phyloP scores from a whole-genome alignment of 176 grass and related monocot species.

The Zoysia japonica region DNA sequence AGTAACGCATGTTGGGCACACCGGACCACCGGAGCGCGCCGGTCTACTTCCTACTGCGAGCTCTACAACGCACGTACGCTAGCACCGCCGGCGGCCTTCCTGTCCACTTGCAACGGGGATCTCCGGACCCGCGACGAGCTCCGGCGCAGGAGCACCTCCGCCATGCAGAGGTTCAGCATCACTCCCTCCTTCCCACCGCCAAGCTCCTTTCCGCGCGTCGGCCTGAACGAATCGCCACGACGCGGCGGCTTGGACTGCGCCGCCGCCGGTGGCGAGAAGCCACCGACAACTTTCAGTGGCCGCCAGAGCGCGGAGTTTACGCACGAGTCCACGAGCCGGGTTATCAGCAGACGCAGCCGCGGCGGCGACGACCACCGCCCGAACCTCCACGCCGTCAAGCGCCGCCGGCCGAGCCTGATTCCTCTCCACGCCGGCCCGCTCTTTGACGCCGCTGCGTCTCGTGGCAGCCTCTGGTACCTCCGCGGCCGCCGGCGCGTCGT shows the following conservation, averaged over 20 bases:
- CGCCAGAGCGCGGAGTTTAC: constrained; percentile 27
- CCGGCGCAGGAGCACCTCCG: constrained; percentile 32
- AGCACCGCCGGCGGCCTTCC: not conserved
- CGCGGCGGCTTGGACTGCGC: not conserved
- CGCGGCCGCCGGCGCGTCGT: not conserved
- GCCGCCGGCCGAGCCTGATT: constrained; percentile 33
- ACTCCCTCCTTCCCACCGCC: constrained; percentile 40
- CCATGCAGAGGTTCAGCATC: constrained; percentile 45
- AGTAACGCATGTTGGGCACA: too few relatives aligned
- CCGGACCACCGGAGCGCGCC: too few relatives aligned
- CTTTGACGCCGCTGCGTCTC: not conserved
- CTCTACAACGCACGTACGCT: not conserved
- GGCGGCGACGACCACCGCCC: constrained; percentile 10
- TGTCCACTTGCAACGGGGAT: constrained; percentile 20
- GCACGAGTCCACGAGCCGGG: constrained; percentile 34
- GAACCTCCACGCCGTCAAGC: constrained; percentile 7
- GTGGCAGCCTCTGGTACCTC: not conserved
- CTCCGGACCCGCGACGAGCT: constrained; percentile 37
- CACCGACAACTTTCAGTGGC: not conserved
- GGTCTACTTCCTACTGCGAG: too few relatives aligned
- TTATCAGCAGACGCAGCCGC: constrained; percentile 2
- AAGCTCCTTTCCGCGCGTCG: not conserved
- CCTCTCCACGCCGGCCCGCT: not conserved
- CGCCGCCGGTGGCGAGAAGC: not conserved
- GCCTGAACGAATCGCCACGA: constrained; percentile 1